Conservation (phyloP, 306 rosid genomes). For the Cicer arietinum region DNA sequence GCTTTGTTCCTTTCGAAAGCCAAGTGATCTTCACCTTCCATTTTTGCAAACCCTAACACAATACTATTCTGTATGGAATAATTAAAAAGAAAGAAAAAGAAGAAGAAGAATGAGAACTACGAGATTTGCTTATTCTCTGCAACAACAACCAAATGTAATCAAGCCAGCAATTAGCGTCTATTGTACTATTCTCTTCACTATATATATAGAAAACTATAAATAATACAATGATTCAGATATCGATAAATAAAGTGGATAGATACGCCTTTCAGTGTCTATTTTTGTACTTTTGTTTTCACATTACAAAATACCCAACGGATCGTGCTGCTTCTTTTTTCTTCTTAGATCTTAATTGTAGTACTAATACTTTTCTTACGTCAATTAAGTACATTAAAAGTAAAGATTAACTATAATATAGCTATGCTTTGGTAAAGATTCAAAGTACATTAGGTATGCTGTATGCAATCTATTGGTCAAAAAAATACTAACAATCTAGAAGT, state of each 20-base stretch:
- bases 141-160: constrained; percentile 38
- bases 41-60: background rate
- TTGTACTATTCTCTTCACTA: too few relatives aligned
- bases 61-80: background rate
- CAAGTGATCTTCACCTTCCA: constrained; percentile 76
- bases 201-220: background rate
- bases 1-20: constrained; percentile 78
- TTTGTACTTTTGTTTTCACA: background rate
- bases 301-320: background rate
- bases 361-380: too few relatives aligned
- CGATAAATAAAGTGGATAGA: background rate
- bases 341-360: too few relatives aligned
- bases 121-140: constrained; percentile 1
- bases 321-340: too few relatives aligned
- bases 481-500: too few relatives aligned
- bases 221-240: background rate
- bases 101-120: background rate
- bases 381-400: too few relatives aligned
- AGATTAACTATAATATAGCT: too few relatives aligned
- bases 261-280: background rate
- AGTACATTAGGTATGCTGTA: too few relatives aligned
- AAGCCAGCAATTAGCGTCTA: constrained; percentile 3
- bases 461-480: too few relatives aligned
- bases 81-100: background rate
- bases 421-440: too few relatives aligned